Conservation (phyloP, 75 land plant species). For the Pinus taeda region DNA sequence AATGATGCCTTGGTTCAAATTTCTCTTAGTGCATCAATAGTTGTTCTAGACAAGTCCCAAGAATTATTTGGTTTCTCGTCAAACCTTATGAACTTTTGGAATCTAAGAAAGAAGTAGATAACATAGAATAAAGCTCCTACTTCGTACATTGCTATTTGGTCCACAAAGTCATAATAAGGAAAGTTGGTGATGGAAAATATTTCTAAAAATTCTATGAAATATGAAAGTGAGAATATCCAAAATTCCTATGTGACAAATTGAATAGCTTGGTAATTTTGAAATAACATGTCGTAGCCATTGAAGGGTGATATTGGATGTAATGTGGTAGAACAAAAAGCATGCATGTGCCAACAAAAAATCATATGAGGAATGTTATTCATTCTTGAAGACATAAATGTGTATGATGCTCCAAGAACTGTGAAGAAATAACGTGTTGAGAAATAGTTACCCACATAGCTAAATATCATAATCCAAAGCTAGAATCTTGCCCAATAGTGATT, state of each 20-base stretch:
- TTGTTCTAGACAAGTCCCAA: too few relatives aligned
- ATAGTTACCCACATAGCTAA: conserved; percentile 96
- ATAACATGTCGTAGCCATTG: conserved; percentile 64
- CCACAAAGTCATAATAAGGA: too few relatives aligned
- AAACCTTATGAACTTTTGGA: too few relatives aligned
- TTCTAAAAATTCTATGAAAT: conserved; percentile 88
- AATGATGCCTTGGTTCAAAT: too few relatives aligned
- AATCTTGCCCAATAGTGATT: conserved; percentile 30
- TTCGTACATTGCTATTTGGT: too few relatives aligned
- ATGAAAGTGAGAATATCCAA: conserved; percentile 77
- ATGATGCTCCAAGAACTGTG: conserved; percentile 90
- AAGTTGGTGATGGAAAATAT: too few relatives aligned
- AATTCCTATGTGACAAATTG: conserved; percentile 49
- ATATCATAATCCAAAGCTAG: conserved; percentile 77
- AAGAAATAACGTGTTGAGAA: conserved; percentile 98
- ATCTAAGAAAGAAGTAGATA: too few relatives aligned
- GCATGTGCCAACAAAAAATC: conserved; percentile 85
- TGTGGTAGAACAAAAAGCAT: conserved; percentile 90
- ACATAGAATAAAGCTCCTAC: too few relatives aligned
- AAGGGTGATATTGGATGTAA: conserved; percentile 74
- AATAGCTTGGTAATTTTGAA: conserved; percentile 33
- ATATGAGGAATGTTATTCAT: conserved; percentile 88
- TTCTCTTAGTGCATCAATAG: too few relatives aligned
- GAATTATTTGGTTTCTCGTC: too few relatives aligned
- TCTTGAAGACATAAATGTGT: conserved; percentile 92